Evolutionary conservation across 2,329 filamentous ascomycete genomes (phyloP).

Genomic region (Xylaria sp.): DNA sequence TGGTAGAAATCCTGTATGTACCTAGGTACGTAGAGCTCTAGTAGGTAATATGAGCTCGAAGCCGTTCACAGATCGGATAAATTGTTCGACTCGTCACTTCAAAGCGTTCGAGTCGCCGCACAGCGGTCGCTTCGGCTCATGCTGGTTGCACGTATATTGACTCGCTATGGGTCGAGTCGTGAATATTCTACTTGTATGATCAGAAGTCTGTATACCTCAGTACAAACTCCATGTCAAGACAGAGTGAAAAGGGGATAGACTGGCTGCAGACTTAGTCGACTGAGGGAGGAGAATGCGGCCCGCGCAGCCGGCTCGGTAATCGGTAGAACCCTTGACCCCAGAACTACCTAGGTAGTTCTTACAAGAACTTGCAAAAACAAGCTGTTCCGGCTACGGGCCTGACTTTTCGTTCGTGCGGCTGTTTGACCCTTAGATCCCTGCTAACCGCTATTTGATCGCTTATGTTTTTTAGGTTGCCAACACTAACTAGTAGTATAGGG

Average conservation of each 20-base stretch:
- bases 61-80: background rate
- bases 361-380: too few relatives aligned
- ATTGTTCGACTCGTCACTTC: too few relatives aligned
- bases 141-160: too few relatives aligned
- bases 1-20: background rate
- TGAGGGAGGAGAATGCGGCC: constrained; percentile 11
- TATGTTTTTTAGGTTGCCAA: too few relatives aligned
- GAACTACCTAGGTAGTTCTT: too few relatives aligned
- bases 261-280: background rate
- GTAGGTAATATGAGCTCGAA: background rate
- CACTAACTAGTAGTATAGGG: too few relatives aligned
- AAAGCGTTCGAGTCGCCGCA: too few relatives aligned
- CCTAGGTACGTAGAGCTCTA: background rate
- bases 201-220: background rate
- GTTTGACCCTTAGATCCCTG: too few relatives aligned
- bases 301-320: constrained; percentile 3
- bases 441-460: too few relatives aligned
- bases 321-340: background rate
- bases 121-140: too few relatives aligned
- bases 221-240: background rate
- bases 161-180: background rate
- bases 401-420: too few relatives aligned
- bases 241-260: background rate
- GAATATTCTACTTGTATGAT: background rate
- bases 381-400: too few relatives aligned